Evolutionary conservation across 2,329 filamentous ascomycete species (phyloP), one percentile per base, ranked within the genome.

Genomic region (Ambrosiella beaveri): DNA sequence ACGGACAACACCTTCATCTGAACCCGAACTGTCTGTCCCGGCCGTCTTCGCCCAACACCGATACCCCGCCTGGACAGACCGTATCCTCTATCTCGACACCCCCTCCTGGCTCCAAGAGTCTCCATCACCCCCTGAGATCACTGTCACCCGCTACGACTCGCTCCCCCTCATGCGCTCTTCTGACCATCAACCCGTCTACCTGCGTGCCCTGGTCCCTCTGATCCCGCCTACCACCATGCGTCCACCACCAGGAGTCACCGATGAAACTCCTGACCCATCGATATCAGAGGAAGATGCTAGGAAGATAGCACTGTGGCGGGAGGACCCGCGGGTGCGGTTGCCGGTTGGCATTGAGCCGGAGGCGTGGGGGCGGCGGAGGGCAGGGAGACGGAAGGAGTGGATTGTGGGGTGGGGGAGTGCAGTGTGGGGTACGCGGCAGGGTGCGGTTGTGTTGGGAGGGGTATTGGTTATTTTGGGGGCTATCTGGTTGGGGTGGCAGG

Each of bases 31-130:
- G 40, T 66, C 71, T 2, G 69, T 76, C 3, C 71, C 73, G 9
- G 91, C 85, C 83, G 71, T 74, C 38, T 96, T 89, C 79, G 86
- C 89, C 7, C 74, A 75, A 59, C 86, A 94, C 67, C 82, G 93
- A 51, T 94, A 87, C 77, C 90, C 93, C 1, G 84, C 84, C 65
- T 97, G 91, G 93, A 95, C 89, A 65, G 93, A 97, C 69, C 81
- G 93, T 2, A 84, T 97, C 17, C 73, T 97, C 17, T 97, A 82
- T 68, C 74, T 91, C 2, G 79, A 85, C 56, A 71, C 77, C 19
- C 80, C 78, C 17, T 68, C 69, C 19, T 82, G 78, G 76, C 66
- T 74, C 44, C 36, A 45, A 17, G 64, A 8, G 64, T 65, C 39
- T 19, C 11, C 19, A 35, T 17, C 38, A 7, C 71, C 80, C 39